Conservation (phyloP, 345 rosid genomes). For the Murraya paniculata region DNA sequence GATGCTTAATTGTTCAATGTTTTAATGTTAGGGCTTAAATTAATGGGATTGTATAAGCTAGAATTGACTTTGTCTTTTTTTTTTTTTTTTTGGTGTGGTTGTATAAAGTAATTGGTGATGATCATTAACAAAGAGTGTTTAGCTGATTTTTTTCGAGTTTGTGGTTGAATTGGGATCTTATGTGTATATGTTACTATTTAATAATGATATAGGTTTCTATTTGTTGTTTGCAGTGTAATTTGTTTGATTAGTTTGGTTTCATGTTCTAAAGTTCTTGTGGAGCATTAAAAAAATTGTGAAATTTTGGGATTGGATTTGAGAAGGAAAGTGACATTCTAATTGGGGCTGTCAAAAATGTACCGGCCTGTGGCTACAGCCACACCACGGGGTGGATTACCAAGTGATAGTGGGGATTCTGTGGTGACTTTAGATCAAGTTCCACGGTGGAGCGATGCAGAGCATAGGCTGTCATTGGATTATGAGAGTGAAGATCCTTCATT, state of each 20-base stretch:
- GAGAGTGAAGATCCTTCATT: constrained; percentile 62
- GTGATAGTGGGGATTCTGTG: constrained; percentile 55
- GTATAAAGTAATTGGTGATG: neutral
- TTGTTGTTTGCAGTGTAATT: constrained; percentile 3
- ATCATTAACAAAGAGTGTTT: neutral
- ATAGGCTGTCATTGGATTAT: constrained; percentile 44
- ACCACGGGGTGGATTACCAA: constrained; percentile 49
- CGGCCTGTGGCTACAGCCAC: constrained; percentile 58
- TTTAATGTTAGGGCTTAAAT: constrained; percentile 2
- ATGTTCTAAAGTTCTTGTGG: constrained; percentile 5
- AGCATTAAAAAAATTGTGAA: neutral
- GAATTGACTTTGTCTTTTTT: neutral
- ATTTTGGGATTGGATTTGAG: constrained; percentile 4
- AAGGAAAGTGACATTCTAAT: constrained; percentile 20
- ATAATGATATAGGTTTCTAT: neutral
- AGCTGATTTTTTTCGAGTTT: neutral
- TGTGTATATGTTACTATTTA: neutral
- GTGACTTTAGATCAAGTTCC: constrained; percentile 91
- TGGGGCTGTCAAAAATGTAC: constrained; percentile 50
- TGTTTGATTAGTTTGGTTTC: constrained; percentile 3
- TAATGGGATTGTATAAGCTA: neutral
- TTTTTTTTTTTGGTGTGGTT: neutral
- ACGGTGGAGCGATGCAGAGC: constrained; percentile 86
- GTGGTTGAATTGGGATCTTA: neutral
- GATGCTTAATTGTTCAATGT: neutral